phyloP scores from a whole-genome alignment of 2,329 filamentous ascomycete species.

The Epichloe sibirici region DNA sequence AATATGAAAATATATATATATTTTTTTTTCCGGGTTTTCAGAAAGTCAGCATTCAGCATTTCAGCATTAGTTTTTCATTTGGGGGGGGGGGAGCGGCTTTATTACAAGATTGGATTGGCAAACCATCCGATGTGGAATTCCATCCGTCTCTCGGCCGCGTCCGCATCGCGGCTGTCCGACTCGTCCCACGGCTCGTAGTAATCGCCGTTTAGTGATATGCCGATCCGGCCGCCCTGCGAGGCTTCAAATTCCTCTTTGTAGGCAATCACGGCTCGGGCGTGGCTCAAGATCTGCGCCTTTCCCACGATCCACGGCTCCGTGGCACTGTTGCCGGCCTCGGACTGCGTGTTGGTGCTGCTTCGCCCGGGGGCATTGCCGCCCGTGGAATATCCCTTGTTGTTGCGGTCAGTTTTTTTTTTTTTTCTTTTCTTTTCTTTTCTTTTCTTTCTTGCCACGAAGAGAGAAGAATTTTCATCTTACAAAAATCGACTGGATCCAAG shows the following conservation, averaged over 20 bases:
- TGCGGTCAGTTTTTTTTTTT: not conserved
- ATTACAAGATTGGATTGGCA: slow-evolving; percentile 25
- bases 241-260: slow-evolving; percentile 22
- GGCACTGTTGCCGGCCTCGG: slow-evolving; percentile 17
- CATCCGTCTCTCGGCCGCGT: slow-evolving; percentile 23
- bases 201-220: slow-evolving; percentile 25
- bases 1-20: too few relatives aligned
- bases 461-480: slow-evolving; percentile 6
- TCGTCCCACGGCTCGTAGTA: slow-evolving; percentile 25
- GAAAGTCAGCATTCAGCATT: too few relatives aligned
- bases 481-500: slow-evolving; percentile 25
- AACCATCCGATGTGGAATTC: slow-evolving; percentile 28
- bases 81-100: slow-evolving; percentile 2
- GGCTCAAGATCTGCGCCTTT: slow-evolving; percentile 23
- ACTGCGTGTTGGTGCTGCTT: slow-evolving; percentile 11
- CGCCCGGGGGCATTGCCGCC: slow-evolving; percentile 23
- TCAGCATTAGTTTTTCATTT: too few relatives aligned
- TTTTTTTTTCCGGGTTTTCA: too few relatives aligned
- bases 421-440: too few relatives aligned
- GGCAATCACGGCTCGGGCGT: slow-evolving; percentile 19
- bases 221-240: slow-evolving; percentile 19
- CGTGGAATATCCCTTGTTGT: slow-evolving; percentile 18
- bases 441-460: too few relatives aligned
- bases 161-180: slow-evolving; percentile 12
- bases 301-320: slow-evolving; percentile 25